Conservation (phyloP, 768 basidiomycete species). For the Sutorius australiensis region DNA sequence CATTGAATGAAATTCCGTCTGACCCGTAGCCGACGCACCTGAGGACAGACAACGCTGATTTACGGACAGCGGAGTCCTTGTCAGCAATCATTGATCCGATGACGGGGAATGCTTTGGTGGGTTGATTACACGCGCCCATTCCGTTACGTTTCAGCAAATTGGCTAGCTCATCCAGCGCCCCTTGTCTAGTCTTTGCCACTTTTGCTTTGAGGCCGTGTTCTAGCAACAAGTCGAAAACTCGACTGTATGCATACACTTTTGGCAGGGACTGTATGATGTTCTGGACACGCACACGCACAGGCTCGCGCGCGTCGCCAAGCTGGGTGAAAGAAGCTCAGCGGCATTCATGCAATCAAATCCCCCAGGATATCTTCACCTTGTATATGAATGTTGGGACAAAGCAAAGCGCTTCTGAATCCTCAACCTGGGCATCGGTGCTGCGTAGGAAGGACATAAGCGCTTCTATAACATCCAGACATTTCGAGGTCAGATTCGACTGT, state of each 20-base stretch:
- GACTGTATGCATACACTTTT: constrained; percentile 89
- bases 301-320: constrained; percentile 92
- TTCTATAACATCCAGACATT: constrained; percentile 85
- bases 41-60: constrained; percentile 76
- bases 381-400: constrained; percentile 86
- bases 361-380: constrained; percentile 55
- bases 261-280: constrained; percentile 82
- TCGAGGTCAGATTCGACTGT: constrained; percentile 83
- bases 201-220: constrained; percentile 89
- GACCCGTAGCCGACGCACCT: constrained; percentile 49
- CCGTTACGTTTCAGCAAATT: constrained; percentile 78
- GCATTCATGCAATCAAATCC: background rate
- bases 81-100: constrained; percentile 82
- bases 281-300: constrained; percentile 72
- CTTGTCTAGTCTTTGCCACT: constrained; percentile 88
- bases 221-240: constrained; percentile 82
- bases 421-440: constrained; percentile 68
- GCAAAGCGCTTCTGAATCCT: constrained; percentile 81
- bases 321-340: constrained; percentile 29
- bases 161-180: constrained; percentile 78
- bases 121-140: constrained; percentile 71
- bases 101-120: constrained; percentile 71
- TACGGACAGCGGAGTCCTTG: constrained; percentile 85
- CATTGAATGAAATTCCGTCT: constrained; percentile 5
- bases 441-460: constrained; percentile 74